Percentiles rank a stretch among this genome's conserved stretches.
Evolutionary conservation across 139 green algal genomes (phyloP).

Genomic region (Closterium sp.): DNA sequence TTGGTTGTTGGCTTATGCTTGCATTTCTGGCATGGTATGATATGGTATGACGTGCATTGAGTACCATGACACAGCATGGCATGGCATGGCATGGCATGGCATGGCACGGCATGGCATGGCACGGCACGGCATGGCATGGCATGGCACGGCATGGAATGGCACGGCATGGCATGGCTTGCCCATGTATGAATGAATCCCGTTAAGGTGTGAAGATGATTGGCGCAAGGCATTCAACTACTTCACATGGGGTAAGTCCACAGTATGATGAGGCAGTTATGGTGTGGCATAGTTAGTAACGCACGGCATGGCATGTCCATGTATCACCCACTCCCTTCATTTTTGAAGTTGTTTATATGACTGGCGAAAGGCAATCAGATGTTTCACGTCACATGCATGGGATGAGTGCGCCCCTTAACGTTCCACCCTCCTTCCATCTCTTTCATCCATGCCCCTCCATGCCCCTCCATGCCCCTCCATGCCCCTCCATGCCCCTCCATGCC

Average conservation of each 20-base stretch:
- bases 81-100: background rate
- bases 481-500: background rate
- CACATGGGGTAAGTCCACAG: constrained; percentile 37
- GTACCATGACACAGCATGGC: no score
- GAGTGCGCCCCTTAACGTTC: no score
- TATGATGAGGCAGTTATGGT: no score
- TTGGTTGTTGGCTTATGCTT: no score
- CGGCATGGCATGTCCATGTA: background rate
- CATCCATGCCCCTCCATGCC: no score
- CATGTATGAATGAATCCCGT: background rate
- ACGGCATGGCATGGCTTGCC: background rate
- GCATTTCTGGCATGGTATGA: no score
- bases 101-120: background rate
- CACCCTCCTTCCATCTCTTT: no score
- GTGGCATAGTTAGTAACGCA: no score
- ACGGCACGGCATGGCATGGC: background rate
- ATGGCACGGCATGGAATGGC: background rate
- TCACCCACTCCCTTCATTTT: background rate
- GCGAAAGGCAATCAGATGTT: background rate
- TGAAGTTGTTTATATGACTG: background rate
- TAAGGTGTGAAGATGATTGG: constrained; percentile 41
- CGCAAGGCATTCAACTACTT: constrained; percentile 30
- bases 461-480: no score
- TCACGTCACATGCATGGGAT: background rate
- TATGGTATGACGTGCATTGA: no score